Evolutionary conservation across 768 basidiomycete genomes (phyloP).

Genomic region (Rhodotorula paludigena): DNA sequence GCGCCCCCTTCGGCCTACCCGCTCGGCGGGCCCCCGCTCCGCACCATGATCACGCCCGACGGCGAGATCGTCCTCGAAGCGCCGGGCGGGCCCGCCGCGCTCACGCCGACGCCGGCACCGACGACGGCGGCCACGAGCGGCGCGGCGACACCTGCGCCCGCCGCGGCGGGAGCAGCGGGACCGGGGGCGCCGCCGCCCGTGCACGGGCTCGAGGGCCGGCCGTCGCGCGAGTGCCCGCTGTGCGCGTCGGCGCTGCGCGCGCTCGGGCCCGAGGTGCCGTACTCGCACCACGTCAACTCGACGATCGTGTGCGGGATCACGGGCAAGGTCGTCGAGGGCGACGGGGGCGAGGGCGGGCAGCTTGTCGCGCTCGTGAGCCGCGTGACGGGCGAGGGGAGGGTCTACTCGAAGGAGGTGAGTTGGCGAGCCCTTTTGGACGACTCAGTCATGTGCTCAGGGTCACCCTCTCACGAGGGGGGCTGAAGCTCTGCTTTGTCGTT

Average conservation of each 20-base stretch:
- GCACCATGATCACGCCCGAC: slow-evolving; percentile 10
- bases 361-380: slow-evolving; percentile 32
- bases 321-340: slow-evolving; percentile 90
- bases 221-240: slow-evolving; percentile 68
- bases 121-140: slow-evolving; percentile 44
- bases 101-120: slow-evolving; percentile 2
- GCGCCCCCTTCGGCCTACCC: slow-evolving; percentile 8
- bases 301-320: slow-evolving; percentile 88
- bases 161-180: neutral
- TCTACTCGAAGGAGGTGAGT: slow-evolving; percentile 53
- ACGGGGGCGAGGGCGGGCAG: slow-evolving; percentile 46
- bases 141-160: slow-evolving; percentile 49
- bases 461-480: neutral
- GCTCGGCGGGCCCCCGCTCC: neutral
- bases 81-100: neutral
- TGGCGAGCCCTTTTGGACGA: no score
- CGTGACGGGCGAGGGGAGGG: slow-evolving; percentile 22
- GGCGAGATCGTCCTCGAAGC: slow-evolving; percentile 19
- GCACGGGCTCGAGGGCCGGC: slow-evolving; percentile 42
- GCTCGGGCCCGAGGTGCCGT: slow-evolving; percentile 79
- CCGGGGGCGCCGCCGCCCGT: slow-evolving; percentile 43
- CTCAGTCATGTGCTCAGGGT: neutral
- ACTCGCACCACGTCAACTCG: slow-evolving; percentile 88
- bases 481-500: neutral
- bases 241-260: slow-evolving; percentile 68